Percentiles rank a stretch among this genome's conserved stretches.
phyloP scores from a whole-genome alignment of 768 basidiomycete genomes.

The Suillus brevipes region DNA sequence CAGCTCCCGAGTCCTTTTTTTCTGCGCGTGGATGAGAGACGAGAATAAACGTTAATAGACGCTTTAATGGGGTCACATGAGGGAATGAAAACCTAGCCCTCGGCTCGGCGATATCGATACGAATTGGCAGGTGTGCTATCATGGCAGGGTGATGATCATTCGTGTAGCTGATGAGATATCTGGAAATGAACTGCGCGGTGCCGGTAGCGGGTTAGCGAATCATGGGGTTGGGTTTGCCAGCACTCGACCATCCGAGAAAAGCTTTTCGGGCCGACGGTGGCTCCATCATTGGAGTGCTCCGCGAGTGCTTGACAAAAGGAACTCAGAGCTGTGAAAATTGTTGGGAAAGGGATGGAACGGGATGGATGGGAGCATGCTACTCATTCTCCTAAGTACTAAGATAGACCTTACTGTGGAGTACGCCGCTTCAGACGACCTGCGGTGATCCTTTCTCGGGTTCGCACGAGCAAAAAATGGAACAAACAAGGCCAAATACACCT shows the following conservation, averaged over 20 bases:
- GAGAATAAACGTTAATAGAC: conserved; percentile 1
- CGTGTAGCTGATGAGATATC: neutral
- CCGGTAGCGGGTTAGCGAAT: conserved; percentile 1
- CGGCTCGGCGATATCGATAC: conserved; percentile 16
- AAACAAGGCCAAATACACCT: neutral
- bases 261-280: neutral
- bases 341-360: too few species aligned
- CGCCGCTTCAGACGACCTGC: too few species aligned
- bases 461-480: neutral
- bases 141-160: conserved; percentile 12
- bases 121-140: conserved; percentile 8
- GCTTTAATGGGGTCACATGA: conserved; percentile 17
- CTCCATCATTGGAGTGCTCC: neutral
- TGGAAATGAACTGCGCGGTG: conserved; percentile 2
- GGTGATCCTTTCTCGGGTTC: neutral
- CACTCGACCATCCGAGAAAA: neutral
- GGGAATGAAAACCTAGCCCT: conserved; percentile 12
- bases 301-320: neutral
- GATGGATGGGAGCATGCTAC: neutral
- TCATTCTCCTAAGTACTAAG: neutral
- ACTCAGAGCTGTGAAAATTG: neutral
- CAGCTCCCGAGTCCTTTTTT: neutral
- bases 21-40: neutral
- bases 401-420: neutral
- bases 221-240: neutral